Evolutionary conservation across 345 rosid genomes (phyloP).

Genomic region (Mangifera indica): DNA sequence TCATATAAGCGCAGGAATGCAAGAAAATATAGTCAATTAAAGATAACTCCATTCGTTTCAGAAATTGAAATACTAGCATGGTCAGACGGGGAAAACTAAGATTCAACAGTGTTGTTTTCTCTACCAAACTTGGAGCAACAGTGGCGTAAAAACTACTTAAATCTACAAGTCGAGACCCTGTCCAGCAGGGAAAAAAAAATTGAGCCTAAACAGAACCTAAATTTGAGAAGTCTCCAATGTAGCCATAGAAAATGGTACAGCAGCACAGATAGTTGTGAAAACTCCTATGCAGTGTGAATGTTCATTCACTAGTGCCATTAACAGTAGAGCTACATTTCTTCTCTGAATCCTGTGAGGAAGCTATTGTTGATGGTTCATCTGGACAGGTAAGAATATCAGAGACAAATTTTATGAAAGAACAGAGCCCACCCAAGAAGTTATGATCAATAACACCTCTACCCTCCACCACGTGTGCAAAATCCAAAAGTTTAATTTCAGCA

Average conservation of each 20-base stretch:
- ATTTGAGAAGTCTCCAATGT: neutral
- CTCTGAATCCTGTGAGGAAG: slow-evolving; percentile 22
- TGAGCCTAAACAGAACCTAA: neutral
- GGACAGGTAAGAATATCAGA: slow-evolving; percentile 54
- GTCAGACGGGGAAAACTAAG: neutral
- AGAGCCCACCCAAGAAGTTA: slow-evolving; percentile 92
- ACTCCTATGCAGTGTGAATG: neutral
- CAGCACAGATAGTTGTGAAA: neutral
- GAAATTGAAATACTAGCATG: neutral
- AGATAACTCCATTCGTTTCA: neutral
- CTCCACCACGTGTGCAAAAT: slow-evolving; percentile 90
- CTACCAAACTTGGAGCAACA: neutral
- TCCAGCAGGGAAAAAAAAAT: too few species aligned
- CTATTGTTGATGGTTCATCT: slow-evolving; percentile 36
- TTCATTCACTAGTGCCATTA: slow-evolving; percentile 16
- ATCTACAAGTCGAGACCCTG: neutral
- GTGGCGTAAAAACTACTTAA: neutral
- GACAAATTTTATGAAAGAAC: slow-evolving; percentile 79
- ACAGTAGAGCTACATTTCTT: slow-evolving; percentile 16
- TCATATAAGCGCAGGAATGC: neutral
- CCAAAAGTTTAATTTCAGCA: slow-evolving; percentile 69
- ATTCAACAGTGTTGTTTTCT: neutral
- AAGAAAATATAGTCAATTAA: neutral
- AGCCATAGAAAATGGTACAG: neutral
- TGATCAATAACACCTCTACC: slow-evolving; percentile 87